Percentiles rank a stretch among this genome's conserved stretches.
Evolutionary conservation across 1,139 yeast genomes (phyloP).

Genomic region (Suhomyces taliae): DNA sequence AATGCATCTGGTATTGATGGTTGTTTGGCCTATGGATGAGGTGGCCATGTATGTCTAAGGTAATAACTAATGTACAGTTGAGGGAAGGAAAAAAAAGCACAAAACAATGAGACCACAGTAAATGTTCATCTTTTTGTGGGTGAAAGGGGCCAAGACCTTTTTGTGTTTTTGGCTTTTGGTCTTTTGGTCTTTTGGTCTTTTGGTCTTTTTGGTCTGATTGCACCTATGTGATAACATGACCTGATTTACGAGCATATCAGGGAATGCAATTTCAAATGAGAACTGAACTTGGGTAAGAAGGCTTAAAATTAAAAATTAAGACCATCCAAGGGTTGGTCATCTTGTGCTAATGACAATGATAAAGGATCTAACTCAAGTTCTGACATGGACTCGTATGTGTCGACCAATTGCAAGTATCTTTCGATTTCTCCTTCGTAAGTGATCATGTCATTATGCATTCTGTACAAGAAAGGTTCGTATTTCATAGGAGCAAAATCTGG

Average conservation of each 20-base stretch:
- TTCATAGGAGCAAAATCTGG: slow-evolving; percentile 36
- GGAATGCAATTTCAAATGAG: too few relatives aligned
- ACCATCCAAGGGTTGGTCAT: not conserved
- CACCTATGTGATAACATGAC: too few relatives aligned
- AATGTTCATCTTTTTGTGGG: not conserved
- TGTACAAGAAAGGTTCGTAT: slow-evolving; percentile 37
- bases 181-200: too few relatives aligned
- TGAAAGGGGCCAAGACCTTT: too few relatives aligned
- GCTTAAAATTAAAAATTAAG: too few relatives aligned
- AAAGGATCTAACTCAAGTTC: not conserved
- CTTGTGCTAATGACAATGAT: not conserved
- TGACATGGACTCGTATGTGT: slow-evolving; percentile 7
- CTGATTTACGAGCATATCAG: too few relatives aligned
- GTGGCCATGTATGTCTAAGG: not conserved
- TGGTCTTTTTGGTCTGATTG: too few relatives aligned
- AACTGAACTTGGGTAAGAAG: too few relatives aligned
- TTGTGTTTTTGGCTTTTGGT: too few relatives aligned
- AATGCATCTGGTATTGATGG: not conserved
- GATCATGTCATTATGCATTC: slow-evolving; percentile 25
- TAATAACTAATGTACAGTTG: not conserved
- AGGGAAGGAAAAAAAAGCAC: not conserved
- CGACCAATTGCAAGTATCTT: slow-evolving; percentile 19
- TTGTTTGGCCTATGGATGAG: too few relatives aligned
- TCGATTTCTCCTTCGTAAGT: slow-evolving; percentile 29
- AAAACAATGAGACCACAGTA: not conserved